Conservation (phyloP, 1,284 basidiomycete species). For the Cryptococcus maquisensis region DNA sequence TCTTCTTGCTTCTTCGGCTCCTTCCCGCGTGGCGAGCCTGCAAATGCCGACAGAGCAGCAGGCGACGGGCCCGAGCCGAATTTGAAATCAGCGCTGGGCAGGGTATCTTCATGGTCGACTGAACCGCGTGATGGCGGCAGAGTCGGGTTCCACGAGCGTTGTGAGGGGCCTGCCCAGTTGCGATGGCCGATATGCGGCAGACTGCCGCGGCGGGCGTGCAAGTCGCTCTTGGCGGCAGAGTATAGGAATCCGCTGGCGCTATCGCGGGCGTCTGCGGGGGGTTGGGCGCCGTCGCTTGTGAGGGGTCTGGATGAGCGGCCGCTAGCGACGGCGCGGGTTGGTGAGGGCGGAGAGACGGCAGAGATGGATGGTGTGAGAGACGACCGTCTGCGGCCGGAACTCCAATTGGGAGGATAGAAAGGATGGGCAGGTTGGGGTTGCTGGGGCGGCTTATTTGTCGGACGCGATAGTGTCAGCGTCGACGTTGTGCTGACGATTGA, state of each 20-base stretch:
- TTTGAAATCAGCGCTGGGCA: conserved; percentile 28
- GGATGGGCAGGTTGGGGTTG: conserved; percentile 6
- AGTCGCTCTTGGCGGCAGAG: not conserved
- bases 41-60: conserved; percentile 8
- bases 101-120: conserved; percentile 21
- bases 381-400: conserved; percentile 23
- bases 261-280: not conserved
- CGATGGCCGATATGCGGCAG: conserved; percentile 40
- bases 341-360: conserved; percentile 33
- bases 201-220: conserved; percentile 30
- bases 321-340: conserved; percentile 28
- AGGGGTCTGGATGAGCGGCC: conserved; percentile 24
- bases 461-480: conserved; percentile 37
- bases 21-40: conserved; percentile 14
- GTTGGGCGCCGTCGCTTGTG: conserved; percentile 18
- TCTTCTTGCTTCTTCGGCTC: conserved; percentile 10
- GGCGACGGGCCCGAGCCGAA: conserved; percentile 28
- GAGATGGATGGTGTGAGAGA: conserved; percentile 38
- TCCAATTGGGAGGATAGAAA: conserved; percentile 14
- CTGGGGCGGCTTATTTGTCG: conserved; percentile 1
- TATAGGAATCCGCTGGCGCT: not conserved
- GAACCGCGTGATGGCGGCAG: conserved; percentile 28
- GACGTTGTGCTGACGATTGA: conserved; percentile 34
- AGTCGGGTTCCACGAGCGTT: conserved; percentile 25
- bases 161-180: conserved; percentile 22